Evolutionary conservation across 257 asterid species (phyloP).

Genomic region (Penstemon newberryi): DNA sequence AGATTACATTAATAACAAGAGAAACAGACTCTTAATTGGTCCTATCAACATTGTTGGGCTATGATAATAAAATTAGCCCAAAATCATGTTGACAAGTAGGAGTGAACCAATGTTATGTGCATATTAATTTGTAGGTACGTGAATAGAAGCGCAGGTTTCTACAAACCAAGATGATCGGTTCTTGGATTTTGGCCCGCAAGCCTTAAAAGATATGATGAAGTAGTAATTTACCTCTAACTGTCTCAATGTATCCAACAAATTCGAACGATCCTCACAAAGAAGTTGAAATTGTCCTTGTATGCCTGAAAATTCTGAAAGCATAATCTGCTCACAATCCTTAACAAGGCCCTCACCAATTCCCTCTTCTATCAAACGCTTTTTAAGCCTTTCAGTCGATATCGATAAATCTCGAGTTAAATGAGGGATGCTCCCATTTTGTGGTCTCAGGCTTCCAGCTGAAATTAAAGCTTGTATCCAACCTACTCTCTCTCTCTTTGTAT

Average conservation of each 20-base stretch:
- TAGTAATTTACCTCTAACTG: slow-evolving; percentile 70
- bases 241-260: slow-evolving; percentile 73
- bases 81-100: no score
- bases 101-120: no score
- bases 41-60: no score
- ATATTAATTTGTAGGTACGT: no score
- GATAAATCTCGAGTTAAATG: slow-evolving; percentile 65
- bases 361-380: slow-evolving; percentile 72
- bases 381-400: slow-evolving; percentile 74
- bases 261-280: slow-evolving; percentile 76
- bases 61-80: no score
- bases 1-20: background rate
- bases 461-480: slow-evolving; percentile 86
- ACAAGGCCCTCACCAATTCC: slow-evolving; percentile 76
- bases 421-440: slow-evolving; percentile 51
- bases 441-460: slow-evolving; percentile 65
- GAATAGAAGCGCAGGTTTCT: no score
- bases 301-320: slow-evolving; percentile 83
- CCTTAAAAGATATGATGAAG: background rate
- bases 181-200: background rate
- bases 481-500: slow-evolving; percentile 69
- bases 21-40: no score
- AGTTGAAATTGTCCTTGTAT: slow-evolving; percentile 70
- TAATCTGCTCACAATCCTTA: slow-evolving; percentile 84
- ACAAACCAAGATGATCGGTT: background rate